A percentile compares a stretch with the other conserved stretches of the same genome.
Evolutionary conservation across 1,284 basidiomycete genomes (phyloP).

Genomic region (Hypsizygus ulmarius): DNA sequence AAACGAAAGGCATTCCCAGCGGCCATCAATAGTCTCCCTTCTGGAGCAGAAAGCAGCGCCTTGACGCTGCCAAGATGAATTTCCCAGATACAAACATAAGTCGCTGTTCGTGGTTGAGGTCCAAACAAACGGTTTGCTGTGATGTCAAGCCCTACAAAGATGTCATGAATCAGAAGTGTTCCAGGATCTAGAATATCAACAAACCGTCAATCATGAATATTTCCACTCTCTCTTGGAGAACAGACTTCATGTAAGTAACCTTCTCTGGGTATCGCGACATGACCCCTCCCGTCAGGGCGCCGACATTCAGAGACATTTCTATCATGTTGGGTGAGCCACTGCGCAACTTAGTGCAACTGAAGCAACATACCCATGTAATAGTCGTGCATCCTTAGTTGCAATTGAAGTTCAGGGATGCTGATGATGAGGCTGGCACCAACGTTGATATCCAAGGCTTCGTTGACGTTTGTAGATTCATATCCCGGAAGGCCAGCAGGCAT

Average conservation of each 20-base stretch:
- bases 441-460: conserved; percentile 28
- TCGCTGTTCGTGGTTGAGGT: conserved; percentile 76
- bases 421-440: conserved; percentile 59
- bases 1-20: conserved; percentile 59
- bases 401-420: conserved; percentile 64
- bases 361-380: conserved; percentile 76
- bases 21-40: conserved; percentile 52
- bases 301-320: conserved; percentile 81
- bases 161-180: conserved; percentile 14
- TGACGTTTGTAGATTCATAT: conserved; percentile 43
- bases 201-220: conserved; percentile 64
- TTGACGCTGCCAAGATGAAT: conserved; percentile 65
- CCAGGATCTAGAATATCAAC: conserved; percentile 20
- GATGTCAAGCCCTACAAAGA: conserved; percentile 65
- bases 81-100: conserved; percentile 92
- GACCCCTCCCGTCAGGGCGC: conserved; percentile 55
- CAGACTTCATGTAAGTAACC: conserved; percentile 29
- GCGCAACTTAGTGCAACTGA: conserved; percentile 1
- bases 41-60: conserved; percentile 53
- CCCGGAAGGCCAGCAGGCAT: conserved; percentile 78
- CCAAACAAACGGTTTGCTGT: conserved; percentile 85
- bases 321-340: conserved; percentile 9
- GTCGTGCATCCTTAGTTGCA: conserved; percentile 78
- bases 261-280: conserved; percentile 48
- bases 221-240: conserved; percentile 30